phyloP scores from a whole-genome alignment of 2,329 filamentous ascomycete genomes.

The Colletotrichum agaves region DNA sequence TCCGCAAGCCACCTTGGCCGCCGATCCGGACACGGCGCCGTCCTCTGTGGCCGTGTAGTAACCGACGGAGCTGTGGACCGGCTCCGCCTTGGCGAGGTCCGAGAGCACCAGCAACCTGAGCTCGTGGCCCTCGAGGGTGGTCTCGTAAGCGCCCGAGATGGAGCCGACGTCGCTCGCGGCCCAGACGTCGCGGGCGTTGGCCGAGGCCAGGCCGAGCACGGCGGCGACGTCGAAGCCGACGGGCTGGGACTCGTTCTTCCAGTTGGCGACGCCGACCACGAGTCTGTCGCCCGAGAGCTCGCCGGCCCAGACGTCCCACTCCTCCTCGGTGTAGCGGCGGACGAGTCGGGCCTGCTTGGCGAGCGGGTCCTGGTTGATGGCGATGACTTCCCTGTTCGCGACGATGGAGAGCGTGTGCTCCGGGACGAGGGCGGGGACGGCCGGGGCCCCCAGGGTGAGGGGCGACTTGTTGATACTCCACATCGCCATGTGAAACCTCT shows the following conservation, averaged over 20 bases:
- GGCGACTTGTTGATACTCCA: conserved; percentile 65
- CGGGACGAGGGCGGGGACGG: conserved; percentile 51
- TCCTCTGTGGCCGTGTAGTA: conserved; percentile 55
- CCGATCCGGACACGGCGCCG: conserved; percentile 47
- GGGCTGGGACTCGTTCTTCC: conserved; percentile 55
- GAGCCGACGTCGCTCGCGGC: conserved; percentile 46
- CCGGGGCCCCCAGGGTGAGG: conserved; percentile 57
- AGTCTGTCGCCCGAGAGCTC: conserved; percentile 54
- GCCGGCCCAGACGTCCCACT: conserved; percentile 63
- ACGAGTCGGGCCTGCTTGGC: conserved; percentile 62
- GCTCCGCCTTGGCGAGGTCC: conserved; percentile 43
- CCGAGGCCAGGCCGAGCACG: conserved; percentile 51
- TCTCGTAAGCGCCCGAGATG: conserved; percentile 46
- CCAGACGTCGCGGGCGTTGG: conserved; percentile 54
- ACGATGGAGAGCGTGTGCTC: conserved; percentile 54
- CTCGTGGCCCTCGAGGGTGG: conserved; percentile 51
- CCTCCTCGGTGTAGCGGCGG: conserved; percentile 57
- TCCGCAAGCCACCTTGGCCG: conserved; percentile 49
- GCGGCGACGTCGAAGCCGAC: conserved; percentile 54
- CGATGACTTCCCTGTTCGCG: conserved; percentile 64
- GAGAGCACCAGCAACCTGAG: conserved; percentile 52
- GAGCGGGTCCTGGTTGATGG: conserved; percentile 67
- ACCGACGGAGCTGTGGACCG: conserved; percentile 46
- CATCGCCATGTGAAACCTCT: conserved; percentile 63
- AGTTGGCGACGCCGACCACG: conserved; percentile 61